Percentiles rank a stretch among this genome's conserved stretches.
Conservation (phyloP, 768 basidiomycete species). For the Cystofilobasidium macerans region DNA sequence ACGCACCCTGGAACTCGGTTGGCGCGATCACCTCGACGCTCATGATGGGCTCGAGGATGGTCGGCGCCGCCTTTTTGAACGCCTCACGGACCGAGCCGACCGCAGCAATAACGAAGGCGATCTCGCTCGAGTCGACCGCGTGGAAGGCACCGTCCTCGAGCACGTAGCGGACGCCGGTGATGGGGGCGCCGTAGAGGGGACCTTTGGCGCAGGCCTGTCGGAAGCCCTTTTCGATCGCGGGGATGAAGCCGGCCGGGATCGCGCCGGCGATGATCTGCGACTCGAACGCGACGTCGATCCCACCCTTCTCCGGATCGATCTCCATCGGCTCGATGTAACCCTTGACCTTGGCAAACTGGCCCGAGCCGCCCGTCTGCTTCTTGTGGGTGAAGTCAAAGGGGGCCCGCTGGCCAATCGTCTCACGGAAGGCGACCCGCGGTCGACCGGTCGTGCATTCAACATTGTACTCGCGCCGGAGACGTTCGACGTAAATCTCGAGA, state of each 20-base stretch:
- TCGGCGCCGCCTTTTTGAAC: constrained; percentile 61
- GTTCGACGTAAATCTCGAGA: constrained; percentile 96
- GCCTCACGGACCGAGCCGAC: constrained; percentile 88
- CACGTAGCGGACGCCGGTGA: constrained; percentile 74
- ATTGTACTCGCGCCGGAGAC: constrained; percentile 95
- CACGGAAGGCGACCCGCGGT: constrained; percentile 91
- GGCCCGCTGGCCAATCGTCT: constrained; percentile 73
- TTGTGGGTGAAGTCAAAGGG: constrained; percentile 88
- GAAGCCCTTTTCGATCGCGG: constrained; percentile 94
- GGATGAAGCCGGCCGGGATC: constrained; percentile 82
- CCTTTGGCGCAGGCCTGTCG: constrained; percentile 88
- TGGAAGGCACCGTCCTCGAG: constrained; percentile 87
- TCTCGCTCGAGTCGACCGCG: constrained; percentile 87
- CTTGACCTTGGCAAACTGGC: constrained; percentile 87
- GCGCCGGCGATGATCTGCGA: constrained; percentile 82
- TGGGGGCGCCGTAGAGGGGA: constrained; percentile 70
- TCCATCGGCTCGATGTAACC: constrained; percentile 86
- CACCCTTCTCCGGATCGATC: constrained; percentile 62
- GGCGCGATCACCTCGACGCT: constrained; percentile 94
- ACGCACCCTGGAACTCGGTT: constrained; percentile 68
- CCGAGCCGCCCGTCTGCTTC: constrained; percentile 95
- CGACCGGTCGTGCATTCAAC: constrained; percentile 87
- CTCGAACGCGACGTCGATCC: constrained; percentile 65
- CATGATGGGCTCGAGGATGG: constrained; percentile 97
- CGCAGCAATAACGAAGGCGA: constrained; percentile 83